A percentile compares a stretch with the other conserved stretches of the same genome.
These are phyloP conservation scores for Guyanaporus albipodus DNA, from an alignment of 768 basidiomycete species.

Conservation along the genomic window DNA sequence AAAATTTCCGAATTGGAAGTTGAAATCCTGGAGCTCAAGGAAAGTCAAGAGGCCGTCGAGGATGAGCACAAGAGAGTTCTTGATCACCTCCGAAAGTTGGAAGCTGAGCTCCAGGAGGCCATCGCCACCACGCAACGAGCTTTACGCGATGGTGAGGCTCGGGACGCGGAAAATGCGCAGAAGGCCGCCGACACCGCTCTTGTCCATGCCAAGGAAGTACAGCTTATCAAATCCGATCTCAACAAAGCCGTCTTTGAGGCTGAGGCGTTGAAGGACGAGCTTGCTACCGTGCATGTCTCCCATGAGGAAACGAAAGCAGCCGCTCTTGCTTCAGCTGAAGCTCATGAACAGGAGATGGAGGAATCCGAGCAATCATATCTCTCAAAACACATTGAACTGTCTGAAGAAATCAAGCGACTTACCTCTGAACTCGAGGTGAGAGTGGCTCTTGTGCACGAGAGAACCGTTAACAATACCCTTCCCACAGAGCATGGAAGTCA, in stretches of 20 bases:
- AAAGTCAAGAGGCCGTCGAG: conserved; percentile 60
- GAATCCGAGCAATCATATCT: conserved; percentile 50
- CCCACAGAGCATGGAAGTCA: conserved; percentile 64
- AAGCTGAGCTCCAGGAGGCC: conserved; percentile 51
- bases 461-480: neutral
- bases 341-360: conserved; percentile 45
- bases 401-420: conserved; percentile 53
- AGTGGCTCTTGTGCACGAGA: neutral
- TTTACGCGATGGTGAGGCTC: conserved; percentile 42
- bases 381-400: conserved; percentile 48
- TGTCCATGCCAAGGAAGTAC: conserved; percentile 45
- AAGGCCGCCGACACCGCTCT: conserved; percentile 39
- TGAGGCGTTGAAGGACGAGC: conserved; percentile 43
- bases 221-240: conserved; percentile 42
- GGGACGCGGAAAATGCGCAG: conserved; percentile 43
- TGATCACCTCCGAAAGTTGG: conserved; percentile 45
- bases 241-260: conserved; percentile 41
- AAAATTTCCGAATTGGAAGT: conserved; percentile 81
- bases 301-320: conserved; percentile 49
- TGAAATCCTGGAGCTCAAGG: conserved; percentile 73
- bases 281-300: conserved; percentile 41
- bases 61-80: conserved; percentile 50
- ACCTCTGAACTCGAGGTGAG: conserved; percentile 63
- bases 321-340: conserved; percentile 42
- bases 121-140: conserved; percentile 45